These are phyloP conservation scores for Carex cristatella DNA, from an alignment of 176 grass and related monocot genomes.

Conservation along the genomic window DNA sequence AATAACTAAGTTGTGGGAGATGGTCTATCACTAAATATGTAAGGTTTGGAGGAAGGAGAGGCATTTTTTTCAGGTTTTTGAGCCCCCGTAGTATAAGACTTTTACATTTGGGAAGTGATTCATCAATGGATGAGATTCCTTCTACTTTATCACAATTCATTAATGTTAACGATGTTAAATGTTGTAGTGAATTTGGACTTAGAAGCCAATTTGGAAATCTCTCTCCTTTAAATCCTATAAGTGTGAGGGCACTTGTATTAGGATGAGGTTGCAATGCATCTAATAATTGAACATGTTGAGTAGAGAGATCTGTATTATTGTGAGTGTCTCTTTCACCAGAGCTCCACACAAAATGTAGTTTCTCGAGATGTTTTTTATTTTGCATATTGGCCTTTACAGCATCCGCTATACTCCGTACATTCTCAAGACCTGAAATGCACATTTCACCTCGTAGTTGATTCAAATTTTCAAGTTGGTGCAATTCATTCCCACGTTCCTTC, in stretches of 20 bases:
- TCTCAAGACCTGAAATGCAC: neutral
- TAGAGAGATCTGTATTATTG: neutral
- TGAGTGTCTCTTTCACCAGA: neutral
- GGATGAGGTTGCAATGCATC: neutral
- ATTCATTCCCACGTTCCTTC: no score
- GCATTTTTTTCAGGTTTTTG: no score
- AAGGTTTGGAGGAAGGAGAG: no score
- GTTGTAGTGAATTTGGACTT: neutral
- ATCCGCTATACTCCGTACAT: conserved; percentile 24
- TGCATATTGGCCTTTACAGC: neutral
- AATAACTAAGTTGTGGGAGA: no score
- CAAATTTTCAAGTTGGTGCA: no score
- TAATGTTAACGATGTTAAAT: no score
- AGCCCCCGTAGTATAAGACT: no score
- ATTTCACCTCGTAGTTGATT: neutral
- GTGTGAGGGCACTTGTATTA: neutral
- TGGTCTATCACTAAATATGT: no score
- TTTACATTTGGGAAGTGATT: no score
- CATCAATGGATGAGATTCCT: no score
- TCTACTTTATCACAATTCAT: no score
- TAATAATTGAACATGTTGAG: no score
- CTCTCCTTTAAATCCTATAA: neutral
- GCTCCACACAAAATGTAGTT: neutral
- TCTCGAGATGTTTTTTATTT: neutral
- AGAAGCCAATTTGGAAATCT: neutral